phyloP scores from a whole-genome alignment of 1,284 basidiomycete species.

The Ganoderma meredithae region DNA sequence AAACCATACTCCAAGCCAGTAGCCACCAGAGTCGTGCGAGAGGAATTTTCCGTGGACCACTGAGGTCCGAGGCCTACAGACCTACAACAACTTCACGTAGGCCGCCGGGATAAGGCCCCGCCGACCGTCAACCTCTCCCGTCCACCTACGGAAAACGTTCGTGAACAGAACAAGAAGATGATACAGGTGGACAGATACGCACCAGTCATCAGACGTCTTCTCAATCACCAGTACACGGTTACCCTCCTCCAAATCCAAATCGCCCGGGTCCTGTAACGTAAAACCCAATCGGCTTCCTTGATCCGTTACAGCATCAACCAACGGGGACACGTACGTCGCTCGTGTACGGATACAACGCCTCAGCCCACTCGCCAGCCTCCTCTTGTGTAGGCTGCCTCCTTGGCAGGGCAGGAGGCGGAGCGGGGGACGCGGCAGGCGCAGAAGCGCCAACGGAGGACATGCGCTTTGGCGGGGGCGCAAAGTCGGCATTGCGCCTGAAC shows the following conservation, averaged over 20 bases:
- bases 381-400: conserved; percentile 44
- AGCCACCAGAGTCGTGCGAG: not conserved
- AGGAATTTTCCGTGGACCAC: not conserved
- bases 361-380: conserved; percentile 73
- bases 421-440: conserved; percentile 33
- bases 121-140: conserved; percentile 68
- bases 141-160: conserved; percentile 64
- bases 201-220: conserved; percentile 79
- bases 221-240: conserved; percentile 67
- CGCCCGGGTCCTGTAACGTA: conserved; percentile 63
- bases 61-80: not conserved
- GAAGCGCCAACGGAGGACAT: conserved; percentile 38
- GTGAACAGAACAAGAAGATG: not conserved
- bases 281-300: conserved; percentile 2
- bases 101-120: conserved; percentile 77
- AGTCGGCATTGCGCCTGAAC: conserved; percentile 52
- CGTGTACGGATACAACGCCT: conserved; percentile 77
- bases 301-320: not conserved
- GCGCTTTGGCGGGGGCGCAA: conserved; percentile 64
- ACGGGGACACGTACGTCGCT: conserved; percentile 56
- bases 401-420: conserved; percentile 38
- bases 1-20: not conserved
- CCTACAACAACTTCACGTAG: conserved; percentile 66
- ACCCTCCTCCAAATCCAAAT: conserved; percentile 63
- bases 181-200: conserved; percentile 34